Evolutionary conservation across 257 asterid genomes (phyloP).

Genomic region (Osmanthus fragrans): DNA sequence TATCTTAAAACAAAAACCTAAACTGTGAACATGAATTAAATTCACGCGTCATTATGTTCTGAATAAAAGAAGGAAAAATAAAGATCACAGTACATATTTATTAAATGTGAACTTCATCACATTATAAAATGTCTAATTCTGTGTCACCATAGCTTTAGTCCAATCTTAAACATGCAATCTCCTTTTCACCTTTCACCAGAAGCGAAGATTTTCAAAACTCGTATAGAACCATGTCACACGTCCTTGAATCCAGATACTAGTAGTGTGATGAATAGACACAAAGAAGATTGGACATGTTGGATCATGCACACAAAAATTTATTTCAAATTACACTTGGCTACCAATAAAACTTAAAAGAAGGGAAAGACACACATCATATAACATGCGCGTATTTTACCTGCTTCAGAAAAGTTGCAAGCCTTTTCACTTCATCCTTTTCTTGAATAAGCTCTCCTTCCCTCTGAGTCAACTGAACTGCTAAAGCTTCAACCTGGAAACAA

Average conservation of each 20-base stretch:
- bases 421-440: slow-evolving; percentile 93
- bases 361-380: slow-evolving; percentile 1
- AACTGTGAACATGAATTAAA: neutral
- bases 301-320: neutral
- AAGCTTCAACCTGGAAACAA: slow-evolving; percentile 75
- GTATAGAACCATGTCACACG: neutral
- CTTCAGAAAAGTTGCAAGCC: slow-evolving; percentile 78
- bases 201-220: neutral
- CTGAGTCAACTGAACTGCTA: slow-evolving; percentile 79
- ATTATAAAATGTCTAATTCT: neutral
- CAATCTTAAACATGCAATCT: neutral
- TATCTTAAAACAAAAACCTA: neutral
- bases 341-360: neutral
- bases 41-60: neutral
- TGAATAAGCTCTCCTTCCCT: slow-evolving; percentile 93
- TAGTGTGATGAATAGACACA: neutral
- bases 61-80: neutral
- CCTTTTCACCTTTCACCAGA: neutral
- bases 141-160: neutral
- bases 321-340: neutral
- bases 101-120: neutral
- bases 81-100: neutral
- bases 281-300: neutral
- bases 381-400: slow-evolving; percentile 52
- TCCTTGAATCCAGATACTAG: neutral